These are phyloP conservation scores for Aspergillus fructus DNA, from an alignment of 2,329 filamentous ascomycete genomes.

Conservation along the genomic window DNA sequence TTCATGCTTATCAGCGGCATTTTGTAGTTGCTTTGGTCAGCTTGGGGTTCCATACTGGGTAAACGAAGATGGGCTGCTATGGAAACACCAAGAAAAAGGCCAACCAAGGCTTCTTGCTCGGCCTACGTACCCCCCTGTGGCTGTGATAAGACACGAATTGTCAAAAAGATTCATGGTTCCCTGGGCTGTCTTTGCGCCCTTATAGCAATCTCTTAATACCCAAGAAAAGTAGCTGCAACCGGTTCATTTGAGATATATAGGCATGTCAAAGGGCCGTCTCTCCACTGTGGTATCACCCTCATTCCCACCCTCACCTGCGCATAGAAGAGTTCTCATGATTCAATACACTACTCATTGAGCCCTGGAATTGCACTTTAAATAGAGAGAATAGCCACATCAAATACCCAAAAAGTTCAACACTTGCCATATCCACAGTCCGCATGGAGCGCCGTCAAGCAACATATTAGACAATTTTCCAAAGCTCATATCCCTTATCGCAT, in stretches of 20 bases:
- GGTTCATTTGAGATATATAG: background rate
- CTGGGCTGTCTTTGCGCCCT: background rate
- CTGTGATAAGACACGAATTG: background rate
- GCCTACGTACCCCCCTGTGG: background rate
- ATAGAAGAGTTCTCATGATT: constrained; percentile 10
- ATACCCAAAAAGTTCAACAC: constrained; percentile 18
- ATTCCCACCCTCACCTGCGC: background rate
- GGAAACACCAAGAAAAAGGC: background rate
- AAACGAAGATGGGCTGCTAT: background rate
- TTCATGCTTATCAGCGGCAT: background rate
- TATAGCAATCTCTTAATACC: background rate
- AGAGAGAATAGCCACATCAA: constrained; percentile 22
- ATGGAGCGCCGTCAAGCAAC: background rate
- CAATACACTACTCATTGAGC: constrained; percentile 15
- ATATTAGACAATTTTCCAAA: constrained; percentile 1
- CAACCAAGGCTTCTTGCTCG: background rate
- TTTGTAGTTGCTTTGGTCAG: background rate
- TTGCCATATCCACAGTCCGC: constrained; percentile 11
- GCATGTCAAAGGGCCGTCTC: too few relatives aligned
- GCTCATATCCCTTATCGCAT: background rate
- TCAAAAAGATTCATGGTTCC: background rate
- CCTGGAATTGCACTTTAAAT: constrained; percentile 20
- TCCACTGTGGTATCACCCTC: background rate
- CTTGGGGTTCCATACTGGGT: background rate
- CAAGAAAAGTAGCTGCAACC: background rate